phyloP scores from a whole-genome alignment of 148 eudicot genomes.

The Chenopodium suecicum region DNA sequence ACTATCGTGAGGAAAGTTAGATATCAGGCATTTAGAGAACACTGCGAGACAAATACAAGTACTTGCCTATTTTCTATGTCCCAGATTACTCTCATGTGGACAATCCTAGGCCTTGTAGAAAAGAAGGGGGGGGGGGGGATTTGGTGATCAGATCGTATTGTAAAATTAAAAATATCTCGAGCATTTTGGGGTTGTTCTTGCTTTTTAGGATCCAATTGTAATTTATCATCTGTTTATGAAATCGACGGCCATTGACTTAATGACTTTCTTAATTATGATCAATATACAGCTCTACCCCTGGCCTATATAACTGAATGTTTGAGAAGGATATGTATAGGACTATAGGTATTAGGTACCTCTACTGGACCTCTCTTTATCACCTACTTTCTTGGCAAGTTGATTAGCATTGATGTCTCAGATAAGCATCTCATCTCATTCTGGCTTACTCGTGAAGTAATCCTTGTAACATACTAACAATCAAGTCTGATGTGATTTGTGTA shows the following conservation, averaged over 20 bases:
- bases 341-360: not conserved
- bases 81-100: too few species aligned
- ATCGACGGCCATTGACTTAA: not conserved
- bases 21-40: not conserved
- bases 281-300: not conserved
- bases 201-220: not conserved
- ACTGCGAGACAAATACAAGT: not conserved
- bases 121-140: not conserved
- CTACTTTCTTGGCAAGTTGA: not conserved
- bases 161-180: too few species aligned
- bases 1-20: not conserved
- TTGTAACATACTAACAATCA: not conserved
- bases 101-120: not conserved
- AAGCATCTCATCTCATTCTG: not conserved
- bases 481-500: not conserved
- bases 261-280: not conserved
- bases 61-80: not conserved
- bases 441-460: not conserved
- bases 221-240: not conserved
- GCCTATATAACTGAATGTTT: not conserved
- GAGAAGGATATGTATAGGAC: not conserved
- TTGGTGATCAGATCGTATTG: not conserved
- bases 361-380: not conserved
- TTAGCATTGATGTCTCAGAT: not conserved
- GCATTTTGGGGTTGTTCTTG: not conserved